Percentiles rank a stretch among this genome's conserved stretches.
These are phyloP conservation scores for Tarenaya hassleriana DNA, from an alignment of 345 rosid genomes.

Conservation along the genomic window DNA sequence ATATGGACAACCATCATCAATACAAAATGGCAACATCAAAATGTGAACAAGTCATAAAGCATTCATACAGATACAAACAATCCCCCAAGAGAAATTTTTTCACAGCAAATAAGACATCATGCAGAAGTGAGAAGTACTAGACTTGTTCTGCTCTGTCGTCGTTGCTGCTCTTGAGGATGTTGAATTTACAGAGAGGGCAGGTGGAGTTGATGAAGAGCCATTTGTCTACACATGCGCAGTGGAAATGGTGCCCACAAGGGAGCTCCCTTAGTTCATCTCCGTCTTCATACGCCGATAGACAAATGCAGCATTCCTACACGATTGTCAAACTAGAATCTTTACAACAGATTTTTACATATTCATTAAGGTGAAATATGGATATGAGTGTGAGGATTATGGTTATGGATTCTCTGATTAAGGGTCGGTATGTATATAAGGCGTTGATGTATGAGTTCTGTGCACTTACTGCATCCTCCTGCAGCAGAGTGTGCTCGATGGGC, in stretches of 20 bases:
- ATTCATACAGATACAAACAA: too few relatives aligned
- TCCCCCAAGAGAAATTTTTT: too few relatives aligned
- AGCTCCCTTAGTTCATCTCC: conserved; percentile 89
- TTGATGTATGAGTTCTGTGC: neutral
- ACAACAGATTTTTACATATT: too few relatives aligned
- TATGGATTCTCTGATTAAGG: too few relatives aligned
- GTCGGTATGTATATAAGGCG: too few relatives aligned
- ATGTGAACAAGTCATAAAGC: too few relatives aligned
- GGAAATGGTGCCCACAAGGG: conserved; percentile 94
- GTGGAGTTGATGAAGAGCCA: conserved; percentile 87
- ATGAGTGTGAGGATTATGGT: too few relatives aligned
- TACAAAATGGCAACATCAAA: too few relatives aligned
- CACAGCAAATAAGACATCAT: too few relatives aligned
- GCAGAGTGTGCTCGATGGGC: conserved; percentile 50
- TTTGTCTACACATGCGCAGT: conserved; percentile 83
- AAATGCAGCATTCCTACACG: conserved; percentile 93
- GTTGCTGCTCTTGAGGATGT: conserved; percentile 70
- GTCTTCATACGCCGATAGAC: conserved; percentile 79
- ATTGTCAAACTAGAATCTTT: too few relatives aligned
- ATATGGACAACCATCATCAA: too few relatives aligned
- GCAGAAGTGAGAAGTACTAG: too few relatives aligned
- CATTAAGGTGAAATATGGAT: conserved; percentile 11
- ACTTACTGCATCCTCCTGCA: conserved; percentile 79
- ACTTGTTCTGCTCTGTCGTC: conserved; percentile 55
- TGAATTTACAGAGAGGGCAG: conserved; percentile 96